These are phyloP conservation scores for Stropharia rugosoannulata DNA, from an alignment of 768 basidiomycete genomes.

Conservation along the genomic window DNA sequence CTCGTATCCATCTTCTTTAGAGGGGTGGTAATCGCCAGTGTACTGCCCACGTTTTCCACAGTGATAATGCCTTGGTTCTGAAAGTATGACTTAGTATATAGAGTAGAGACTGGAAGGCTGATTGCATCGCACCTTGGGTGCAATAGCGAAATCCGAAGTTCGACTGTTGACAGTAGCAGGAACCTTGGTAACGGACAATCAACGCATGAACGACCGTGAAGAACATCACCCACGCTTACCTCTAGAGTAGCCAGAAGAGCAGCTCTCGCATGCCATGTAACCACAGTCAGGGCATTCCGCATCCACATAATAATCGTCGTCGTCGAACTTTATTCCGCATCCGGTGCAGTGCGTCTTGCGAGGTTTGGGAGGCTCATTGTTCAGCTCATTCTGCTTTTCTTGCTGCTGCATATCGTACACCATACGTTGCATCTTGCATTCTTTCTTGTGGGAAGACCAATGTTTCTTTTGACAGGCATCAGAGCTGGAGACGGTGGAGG, in stretches of 20 bases:
- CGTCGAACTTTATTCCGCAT: slow-evolving; percentile 25
- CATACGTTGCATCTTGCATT: slow-evolving; percentile 32
- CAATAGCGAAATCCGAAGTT: slow-evolving; percentile 34
- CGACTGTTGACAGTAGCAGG: slow-evolving; percentile 32
- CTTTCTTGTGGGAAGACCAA: slow-evolving; percentile 32
- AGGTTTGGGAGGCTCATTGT: slow-evolving; percentile 22
- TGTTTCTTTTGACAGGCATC: slow-evolving; percentile 26
- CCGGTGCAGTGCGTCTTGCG: slow-evolving; percentile 28
- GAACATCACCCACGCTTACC: slow-evolving; percentile 13
- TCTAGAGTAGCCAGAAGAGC: slow-evolving; percentile 24
- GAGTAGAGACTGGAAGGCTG: not conserved
- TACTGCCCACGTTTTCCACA: slow-evolving; percentile 24
- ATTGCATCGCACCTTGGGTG: slow-evolving; percentile 15
- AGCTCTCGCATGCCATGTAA: slow-evolving; percentile 32
- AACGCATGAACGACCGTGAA: not conserved
- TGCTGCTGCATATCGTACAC: slow-evolving; percentile 27
- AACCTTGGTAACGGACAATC: slow-evolving; percentile 18
- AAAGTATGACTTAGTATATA: not conserved
- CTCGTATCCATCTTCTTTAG: slow-evolving; percentile 14
- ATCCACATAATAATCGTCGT: slow-evolving; percentile 20
- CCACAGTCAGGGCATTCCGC: slow-evolving; percentile 32
- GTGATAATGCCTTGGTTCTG: slow-evolving; percentile 31
- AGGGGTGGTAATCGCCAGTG: slow-evolving; percentile 33
- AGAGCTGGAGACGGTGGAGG: slow-evolving; percentile 7
- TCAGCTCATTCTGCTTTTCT: slow-evolving; percentile 18